A percentile compares a stretch with the other conserved stretches of the same genome.
These are phyloP conservation scores for Herpetomonas samuelpessoai DNA, from an alignment of 208 protist genomes.

Conservation along the genomic window DNA sequence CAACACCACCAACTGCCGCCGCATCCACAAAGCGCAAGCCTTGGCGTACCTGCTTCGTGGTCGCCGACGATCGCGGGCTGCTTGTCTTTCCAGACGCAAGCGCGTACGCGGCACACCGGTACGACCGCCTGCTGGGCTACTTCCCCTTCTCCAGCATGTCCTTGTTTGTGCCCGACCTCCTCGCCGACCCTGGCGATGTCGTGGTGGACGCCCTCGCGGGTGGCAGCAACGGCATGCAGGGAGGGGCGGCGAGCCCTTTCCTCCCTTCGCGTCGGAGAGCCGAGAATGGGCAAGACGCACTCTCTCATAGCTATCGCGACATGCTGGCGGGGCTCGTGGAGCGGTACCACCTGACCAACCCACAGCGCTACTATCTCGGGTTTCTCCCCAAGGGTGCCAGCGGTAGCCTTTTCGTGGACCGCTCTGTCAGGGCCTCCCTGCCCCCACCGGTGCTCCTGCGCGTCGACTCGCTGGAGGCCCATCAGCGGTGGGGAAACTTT, in stretches of 20 bases:
- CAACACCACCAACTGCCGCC: too few relatives aligned
- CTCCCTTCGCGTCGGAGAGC: too few relatives aligned
- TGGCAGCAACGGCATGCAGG: too few relatives aligned
- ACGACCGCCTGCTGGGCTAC: constrained; percentile 25
- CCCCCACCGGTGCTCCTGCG: constrained; percentile 44
- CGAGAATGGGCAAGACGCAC: too few relatives aligned
- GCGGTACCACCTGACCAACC: constrained; percentile 3
- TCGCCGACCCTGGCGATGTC: neutral
- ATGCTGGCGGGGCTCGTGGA: neutral
- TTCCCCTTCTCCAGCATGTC: constrained; percentile 36
- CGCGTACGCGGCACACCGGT: constrained; percentile 38
- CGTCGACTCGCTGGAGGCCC: constrained; percentile 24
- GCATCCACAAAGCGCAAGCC: neutral
- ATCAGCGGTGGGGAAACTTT: constrained; percentile 46
- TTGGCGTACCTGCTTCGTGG: constrained; percentile 37
- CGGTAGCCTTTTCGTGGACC: neutral
- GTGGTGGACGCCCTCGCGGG: neutral
- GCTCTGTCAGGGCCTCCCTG: neutral
- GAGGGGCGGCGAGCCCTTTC: too few relatives aligned
- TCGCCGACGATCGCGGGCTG: constrained; percentile 42
- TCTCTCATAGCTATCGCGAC: neutral
- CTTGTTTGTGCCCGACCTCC: constrained; percentile 46
- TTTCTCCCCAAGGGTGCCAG: constrained; percentile 23
- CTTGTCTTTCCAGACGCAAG: constrained; percentile 23
- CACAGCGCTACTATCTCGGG: constrained; percentile 21